A percentile compares a stretch with the other conserved stretches of the same genome.
Conservation (phyloP, 495 filamentous ascomycete genomes). For the Aspergillus bertholletiae region DNA sequence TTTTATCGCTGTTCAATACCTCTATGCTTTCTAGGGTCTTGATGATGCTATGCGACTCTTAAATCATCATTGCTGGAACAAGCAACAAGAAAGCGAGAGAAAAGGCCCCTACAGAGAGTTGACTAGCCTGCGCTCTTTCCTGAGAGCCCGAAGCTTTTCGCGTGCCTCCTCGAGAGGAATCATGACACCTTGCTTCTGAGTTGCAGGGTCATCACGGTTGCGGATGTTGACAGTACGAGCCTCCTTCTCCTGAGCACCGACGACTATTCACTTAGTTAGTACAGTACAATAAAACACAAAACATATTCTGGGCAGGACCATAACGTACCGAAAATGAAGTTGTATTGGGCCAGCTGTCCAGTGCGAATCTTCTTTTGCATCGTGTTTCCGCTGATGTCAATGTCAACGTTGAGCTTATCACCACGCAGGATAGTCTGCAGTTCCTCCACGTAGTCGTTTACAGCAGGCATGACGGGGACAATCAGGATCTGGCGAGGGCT, state of each 20-base stretch:
- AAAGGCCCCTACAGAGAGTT: constrained; percentile 39
- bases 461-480: constrained; percentile 82
- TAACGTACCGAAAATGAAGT: constrained; percentile 74
- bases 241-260: constrained; percentile 79
- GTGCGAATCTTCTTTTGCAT: constrained; percentile 94
- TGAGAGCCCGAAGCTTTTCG: constrained; percentile 64
- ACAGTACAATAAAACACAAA: background rate
- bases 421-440: constrained; percentile 55
- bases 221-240: constrained; percentile 79
- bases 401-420: constrained; percentile 71
- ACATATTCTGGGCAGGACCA: background rate
- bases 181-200: constrained; percentile 70
- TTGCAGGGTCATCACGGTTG: constrained; percentile 81
- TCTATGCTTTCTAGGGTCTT: background rate
- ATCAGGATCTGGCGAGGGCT: constrained; percentile 89
- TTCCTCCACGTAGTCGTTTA: constrained; percentile 84
- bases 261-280: constrained; percentile 50
- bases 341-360: constrained; percentile 84
- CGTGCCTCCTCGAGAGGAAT: constrained; percentile 75
- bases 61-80: background rate
- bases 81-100: background rate
- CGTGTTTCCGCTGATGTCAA: constrained; percentile 87
- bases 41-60: background rate
- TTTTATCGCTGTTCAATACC: background rate
- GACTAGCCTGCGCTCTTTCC: constrained; percentile 59